phyloP scores from a whole-genome alignment of 495 filamentous ascomycete genomes.

The Durotheca rogersii region DNA sequence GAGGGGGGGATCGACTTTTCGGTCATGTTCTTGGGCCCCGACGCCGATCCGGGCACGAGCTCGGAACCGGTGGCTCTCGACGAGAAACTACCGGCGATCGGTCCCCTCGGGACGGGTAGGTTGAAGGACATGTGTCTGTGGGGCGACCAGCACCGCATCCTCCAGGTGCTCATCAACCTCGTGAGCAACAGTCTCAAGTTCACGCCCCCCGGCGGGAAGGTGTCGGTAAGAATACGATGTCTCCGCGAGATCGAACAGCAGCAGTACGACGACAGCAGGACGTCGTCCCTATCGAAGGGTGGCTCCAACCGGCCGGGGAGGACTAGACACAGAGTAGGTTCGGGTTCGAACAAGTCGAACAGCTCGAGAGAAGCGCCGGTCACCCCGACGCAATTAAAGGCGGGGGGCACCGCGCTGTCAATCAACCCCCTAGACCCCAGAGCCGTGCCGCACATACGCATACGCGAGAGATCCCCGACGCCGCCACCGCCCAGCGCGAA shows the following conservation, averaged over 20 bases:
- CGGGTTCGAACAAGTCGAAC: conserved; percentile 50
- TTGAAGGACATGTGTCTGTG: conserved; percentile 74
- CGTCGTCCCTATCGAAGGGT: conserved; percentile 52
- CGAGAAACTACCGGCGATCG: conserved; percentile 49
- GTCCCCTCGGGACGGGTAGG: conserved; percentile 61
- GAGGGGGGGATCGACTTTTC: conserved; percentile 72
- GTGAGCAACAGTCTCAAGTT: conserved; percentile 94
- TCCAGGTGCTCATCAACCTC: conserved; percentile 90
- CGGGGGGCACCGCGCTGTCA: conserved; percentile 48
- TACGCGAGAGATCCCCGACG: conserved; percentile 58
- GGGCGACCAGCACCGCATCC: conserved; percentile 87
- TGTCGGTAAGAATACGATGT: conserved; percentile 73
- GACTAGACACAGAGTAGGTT: conserved; percentile 46
- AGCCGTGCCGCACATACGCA: conserved; percentile 46
- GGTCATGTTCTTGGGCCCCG: conserved; percentile 64
- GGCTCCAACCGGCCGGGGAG: conserved; percentile 43
- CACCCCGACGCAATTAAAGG: conserved; percentile 30
- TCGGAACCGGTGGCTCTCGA: conserved; percentile 39
- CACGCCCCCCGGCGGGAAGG: conserved; percentile 73
- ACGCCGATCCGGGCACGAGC: conserved; percentile 39
- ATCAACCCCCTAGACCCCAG: conserved; percentile 62
- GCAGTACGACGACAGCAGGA: conserved; percentile 42
- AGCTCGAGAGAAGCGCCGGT: conserved; percentile 42
- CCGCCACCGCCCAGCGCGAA: conserved; percentile 61
- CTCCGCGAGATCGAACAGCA: conserved; percentile 53